Conservation (phyloP, 805 yeast species). For the Yarrowia keelungensis region DNA sequence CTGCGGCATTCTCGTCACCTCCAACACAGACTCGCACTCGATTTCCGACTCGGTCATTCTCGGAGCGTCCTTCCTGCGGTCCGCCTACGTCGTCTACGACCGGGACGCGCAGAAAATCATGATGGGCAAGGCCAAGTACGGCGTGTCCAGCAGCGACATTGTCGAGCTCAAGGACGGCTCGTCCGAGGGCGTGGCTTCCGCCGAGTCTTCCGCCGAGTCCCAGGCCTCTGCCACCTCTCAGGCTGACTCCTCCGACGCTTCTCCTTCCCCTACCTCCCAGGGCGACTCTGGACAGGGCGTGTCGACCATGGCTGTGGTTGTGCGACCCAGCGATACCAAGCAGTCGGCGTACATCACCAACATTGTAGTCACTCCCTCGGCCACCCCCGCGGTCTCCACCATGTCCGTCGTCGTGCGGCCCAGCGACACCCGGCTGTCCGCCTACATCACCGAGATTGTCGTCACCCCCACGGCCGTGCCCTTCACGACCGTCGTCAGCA, state of each 20-base stretch:
- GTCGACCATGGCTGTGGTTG: constrained; percentile 28
- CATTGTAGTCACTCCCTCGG: constrained; percentile 25
- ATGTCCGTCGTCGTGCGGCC: constrained; percentile 25
- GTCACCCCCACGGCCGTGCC: constrained; percentile 33
- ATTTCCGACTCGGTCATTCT: constrained; percentile 45
- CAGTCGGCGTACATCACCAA: constrained; percentile 36
- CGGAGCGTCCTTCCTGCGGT: constrained; percentile 69
- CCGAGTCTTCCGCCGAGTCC: constrained; percentile 12
- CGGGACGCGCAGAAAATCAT: constrained; percentile 63
- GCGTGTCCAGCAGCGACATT: constrained; percentile 20
- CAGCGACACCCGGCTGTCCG: constrained; percentile 8
- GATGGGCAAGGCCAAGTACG: constrained; percentile 58
- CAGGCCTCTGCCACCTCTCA: neutral
- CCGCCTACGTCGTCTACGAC: constrained; percentile 71
- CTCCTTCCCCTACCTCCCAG: neutral
- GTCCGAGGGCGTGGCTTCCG: neutral
- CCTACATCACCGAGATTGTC: constrained; percentile 26
- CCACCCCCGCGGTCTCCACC: constrained; percentile 17
- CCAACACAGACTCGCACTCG: constrained; percentile 41
- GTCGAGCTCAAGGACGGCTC: constrained; percentile 30
- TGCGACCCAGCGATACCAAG: constrained; percentile 13
- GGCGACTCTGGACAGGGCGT: constrained; percentile 16
- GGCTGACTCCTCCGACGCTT: neutral
- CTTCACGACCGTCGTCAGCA: constrained; percentile 2
- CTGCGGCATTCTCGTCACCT: constrained; percentile 60